Conservation (phyloP, 345 rosid species). For the Arabidopsis suecica region DNA sequence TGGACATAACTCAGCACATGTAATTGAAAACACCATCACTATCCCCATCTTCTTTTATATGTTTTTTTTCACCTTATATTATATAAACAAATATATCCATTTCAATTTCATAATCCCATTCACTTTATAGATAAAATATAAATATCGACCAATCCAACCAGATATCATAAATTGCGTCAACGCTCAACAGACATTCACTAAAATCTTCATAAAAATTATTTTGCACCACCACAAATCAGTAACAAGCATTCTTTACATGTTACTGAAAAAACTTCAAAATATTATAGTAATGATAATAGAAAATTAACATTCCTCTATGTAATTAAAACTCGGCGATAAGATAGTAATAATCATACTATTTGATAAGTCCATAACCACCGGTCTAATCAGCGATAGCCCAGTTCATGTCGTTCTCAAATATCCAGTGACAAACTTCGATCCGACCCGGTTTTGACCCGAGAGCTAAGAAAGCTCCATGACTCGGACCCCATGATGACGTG, state of each 20-base stretch:
- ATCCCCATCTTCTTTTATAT: conserved; percentile 33
- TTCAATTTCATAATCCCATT: background rate
- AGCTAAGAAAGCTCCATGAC: conserved; percentile 72
- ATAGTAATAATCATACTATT: conserved; percentile 19
- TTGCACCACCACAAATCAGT: conserved; percentile 41
- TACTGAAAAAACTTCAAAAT: conserved; percentile 24
- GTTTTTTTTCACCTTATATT: background rate
- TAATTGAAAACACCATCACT: conserved; percentile 36
- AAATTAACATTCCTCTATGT: conserved; percentile 41
- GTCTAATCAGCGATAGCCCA: conserved; percentile 63
- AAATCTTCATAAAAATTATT: conserved; percentile 6
- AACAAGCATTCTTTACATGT: conserved; percentile 40
- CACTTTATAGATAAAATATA: background rate
- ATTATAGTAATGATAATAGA: conserved; percentile 27
- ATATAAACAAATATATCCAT: conserved; percentile 29
- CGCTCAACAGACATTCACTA: conserved; percentile 40
- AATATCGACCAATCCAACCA: conserved; percentile 21
- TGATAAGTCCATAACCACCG: conserved; percentile 29
- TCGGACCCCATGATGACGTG: conserved; percentile 77
- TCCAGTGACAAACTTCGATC: conserved; percentile 90
- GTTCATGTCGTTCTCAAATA: conserved; percentile 81
- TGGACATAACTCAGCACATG: conserved; percentile 45
- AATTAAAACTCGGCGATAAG: conserved; percentile 23
- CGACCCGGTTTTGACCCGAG: conserved; percentile 74
- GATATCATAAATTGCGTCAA: conserved; percentile 28